phyloP scores from a whole-genome alignment of 306 rosid genomes.

The Mucuna pruriens region DNA sequence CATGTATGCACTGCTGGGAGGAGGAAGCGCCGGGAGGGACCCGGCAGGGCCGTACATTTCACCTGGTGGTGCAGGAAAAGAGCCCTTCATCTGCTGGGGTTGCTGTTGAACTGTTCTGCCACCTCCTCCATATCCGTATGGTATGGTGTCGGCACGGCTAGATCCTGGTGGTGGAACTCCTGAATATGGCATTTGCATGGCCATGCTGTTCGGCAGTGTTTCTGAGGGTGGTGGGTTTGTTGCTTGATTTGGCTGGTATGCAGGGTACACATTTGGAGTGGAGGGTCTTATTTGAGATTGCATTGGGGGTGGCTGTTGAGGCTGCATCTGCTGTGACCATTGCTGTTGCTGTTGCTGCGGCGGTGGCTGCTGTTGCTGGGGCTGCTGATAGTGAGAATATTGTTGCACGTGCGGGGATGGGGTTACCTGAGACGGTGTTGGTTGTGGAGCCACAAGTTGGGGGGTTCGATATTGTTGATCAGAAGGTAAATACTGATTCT shows the following conservation, averaged over 20 bases:
- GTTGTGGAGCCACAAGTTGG: conserved; percentile 65
- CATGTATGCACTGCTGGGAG: conserved; percentile 75
- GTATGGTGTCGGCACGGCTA: conserved; percentile 61
- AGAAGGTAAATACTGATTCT: conserved; percentile 71
- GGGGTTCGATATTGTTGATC: conserved; percentile 71
- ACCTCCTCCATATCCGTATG: conserved; percentile 74
- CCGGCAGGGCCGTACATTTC: conserved; percentile 69
- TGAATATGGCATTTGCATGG: conserved; percentile 85
- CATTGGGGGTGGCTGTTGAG: conserved; percentile 66
- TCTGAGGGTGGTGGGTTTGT: conserved; percentile 69
- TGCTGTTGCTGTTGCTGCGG: conserved; percentile 52
- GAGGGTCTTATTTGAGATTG: conserved; percentile 75
- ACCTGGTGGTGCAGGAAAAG: conserved; percentile 60
- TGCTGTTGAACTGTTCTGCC: conserved; percentile 83
- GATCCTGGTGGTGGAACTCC: conserved; percentile 73
- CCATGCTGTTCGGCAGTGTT: conserved; percentile 76
- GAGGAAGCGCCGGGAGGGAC: conserved; percentile 60
- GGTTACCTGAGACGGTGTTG: conserved; percentile 65
- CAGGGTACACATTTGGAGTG: conserved; percentile 58
- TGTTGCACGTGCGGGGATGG: conserved; percentile 69
- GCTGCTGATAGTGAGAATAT: conserved; percentile 79
- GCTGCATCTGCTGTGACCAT: conserved; percentile 57
- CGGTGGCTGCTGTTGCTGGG: conserved; percentile 54
- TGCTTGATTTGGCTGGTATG: conserved; percentile 72
- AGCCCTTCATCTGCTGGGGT: conserved; percentile 74